A percentile compares a stretch with the other conserved stretches of the same genome.
Conservation (phyloP, 495 filamentous ascomycete genomes). For the Articulospora tetracladia region DNA sequence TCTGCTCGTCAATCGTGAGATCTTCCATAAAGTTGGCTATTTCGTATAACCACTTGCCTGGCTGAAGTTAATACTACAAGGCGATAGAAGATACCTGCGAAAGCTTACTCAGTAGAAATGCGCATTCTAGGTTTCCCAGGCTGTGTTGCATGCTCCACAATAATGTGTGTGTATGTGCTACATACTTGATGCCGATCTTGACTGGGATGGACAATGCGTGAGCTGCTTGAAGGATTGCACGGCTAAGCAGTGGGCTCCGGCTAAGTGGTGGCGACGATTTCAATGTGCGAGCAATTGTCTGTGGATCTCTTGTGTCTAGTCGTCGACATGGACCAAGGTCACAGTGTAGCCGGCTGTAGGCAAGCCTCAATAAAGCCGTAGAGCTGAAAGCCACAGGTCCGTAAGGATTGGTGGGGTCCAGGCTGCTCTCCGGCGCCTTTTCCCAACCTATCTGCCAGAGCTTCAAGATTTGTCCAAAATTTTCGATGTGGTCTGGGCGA, state of each 20-base stretch:
- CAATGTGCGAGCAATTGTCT: conserved; percentile 54
- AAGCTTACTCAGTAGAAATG: conserved; percentile 56
- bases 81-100: conserved; percentile 25
- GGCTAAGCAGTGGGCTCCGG: conserved; percentile 51
- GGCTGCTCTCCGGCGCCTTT: conserved; percentile 45
- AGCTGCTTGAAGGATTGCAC: conserved; percentile 63
- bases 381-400: conserved; percentile 66
- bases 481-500: conserved; percentile 50
- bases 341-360: conserved; percentile 65
- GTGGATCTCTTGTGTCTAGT: conserved; percentile 59
- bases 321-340: conserved; percentile 59
- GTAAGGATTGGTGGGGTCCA: conserved; percentile 47
- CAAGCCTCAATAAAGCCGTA: conserved; percentile 58
- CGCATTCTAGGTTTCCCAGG: conserved; percentile 66
- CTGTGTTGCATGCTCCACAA: conserved; percentile 73
- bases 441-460: conserved; percentile 64
- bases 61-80: conserved; percentile 27
- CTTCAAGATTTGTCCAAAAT: conserved; percentile 54
- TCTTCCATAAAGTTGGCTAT: conserved; percentile 30
- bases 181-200: conserved; percentile 64
- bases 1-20: conserved; percentile 55
- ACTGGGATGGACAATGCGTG: conserved; percentile 65
- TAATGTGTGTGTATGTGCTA: conserved; percentile 63
- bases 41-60: conserved; percentile 47
- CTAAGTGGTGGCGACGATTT: conserved; percentile 53